Conservation (phyloP, 192 early-diverging fungal species). For the Podila clonocystis region DNA sequence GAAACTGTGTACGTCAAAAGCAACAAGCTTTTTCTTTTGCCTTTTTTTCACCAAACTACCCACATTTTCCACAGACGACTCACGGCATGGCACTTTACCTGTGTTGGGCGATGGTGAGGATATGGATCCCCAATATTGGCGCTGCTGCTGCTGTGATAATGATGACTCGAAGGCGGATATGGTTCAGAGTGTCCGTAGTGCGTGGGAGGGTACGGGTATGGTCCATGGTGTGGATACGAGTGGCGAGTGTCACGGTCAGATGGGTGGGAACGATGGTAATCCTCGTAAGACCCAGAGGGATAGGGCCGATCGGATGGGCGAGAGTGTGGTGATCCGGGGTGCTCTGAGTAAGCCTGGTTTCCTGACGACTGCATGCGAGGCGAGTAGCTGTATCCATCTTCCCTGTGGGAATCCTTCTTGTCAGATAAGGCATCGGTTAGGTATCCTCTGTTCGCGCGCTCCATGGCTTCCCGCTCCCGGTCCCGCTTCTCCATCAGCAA, state of each 20-base stretch:
- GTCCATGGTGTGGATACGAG: slow-evolving; percentile 12
- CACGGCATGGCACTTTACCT: slow-evolving; percentile 12
- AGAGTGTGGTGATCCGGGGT: neutral
- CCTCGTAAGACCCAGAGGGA: neutral
- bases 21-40: too few relatives aligned
- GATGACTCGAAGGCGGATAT: slow-evolving; percentile 1
- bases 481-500: slow-evolving; percentile 49
- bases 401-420: slow-evolving; percentile 8
- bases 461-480: slow-evolving; percentile 46
- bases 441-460: slow-evolving; percentile 35
- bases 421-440: slow-evolving; percentile 10
- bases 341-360: neutral
- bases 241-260: neutral
- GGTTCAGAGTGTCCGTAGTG: slow-evolving; percentile 8
- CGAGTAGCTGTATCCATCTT: slow-evolving; percentile 10
- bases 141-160: slow-evolving; percentile 43
- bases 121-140: slow-evolving; percentile 28
- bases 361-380: slow-evolving; percentile 5
- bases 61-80: neutral
- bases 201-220: slow-evolving; percentile 15
- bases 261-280: neutral
- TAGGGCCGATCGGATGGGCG: neutral
- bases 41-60: neutral
- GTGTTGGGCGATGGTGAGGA: slow-evolving; percentile 12
- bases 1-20: neutral